Evolutionary conservation across 768 basidiomycete genomes (phyloP), one percentile per base, ranked within the genome.

Genomic region (Heimioporus sp.): DNA sequence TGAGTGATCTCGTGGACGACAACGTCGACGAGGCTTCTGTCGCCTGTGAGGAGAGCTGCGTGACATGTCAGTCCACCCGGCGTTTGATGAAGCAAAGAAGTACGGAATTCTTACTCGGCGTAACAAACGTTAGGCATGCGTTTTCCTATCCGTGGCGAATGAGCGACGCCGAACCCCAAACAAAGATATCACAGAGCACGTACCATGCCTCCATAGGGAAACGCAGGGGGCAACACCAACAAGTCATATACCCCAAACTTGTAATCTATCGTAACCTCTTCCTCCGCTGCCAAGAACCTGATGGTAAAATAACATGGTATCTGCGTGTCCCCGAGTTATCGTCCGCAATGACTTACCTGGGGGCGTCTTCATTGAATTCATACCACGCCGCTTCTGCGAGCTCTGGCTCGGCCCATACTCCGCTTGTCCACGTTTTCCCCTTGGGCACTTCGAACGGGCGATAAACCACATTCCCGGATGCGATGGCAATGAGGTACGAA

Each of bases 151-250:
- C 9, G 60, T 34, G 43, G 24, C 10, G 31, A 21, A 35, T 57
- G 10, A 48, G 37, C n/a, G 20, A 46, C 24, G 5, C 35, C 9
- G 16, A 13, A n/a, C 34, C 30, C 16, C 36, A 10, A 6, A 12
- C 15, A 15, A 16, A 16, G 16, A 28, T 28, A 7, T 28, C 24
- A 5, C 24, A 28, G 5, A 28, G 15, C 21, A 53, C 55, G n/a
- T 54, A 84, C 86, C 90, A 90, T 87, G 46, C 91, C 91, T 44
- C 92, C 92, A 65, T 90, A 96, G 0, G 93, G 93, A 77, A 96
- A 97, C 1, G 89, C 85, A 8, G 91, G 88, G 1, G 94, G 94
- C 8, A 97, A 73, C 20, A 97, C 87, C 31, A 97, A 75, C 3
- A 95, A 65, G 62, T 97, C 93, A 60, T 93, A 96, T 5, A 92